Evolutionary conservation across 768 basidiomycete species (phyloP), one percentile per base, ranked within the genome.

Genomic region (Botryobasidium botryosum): DNA sequence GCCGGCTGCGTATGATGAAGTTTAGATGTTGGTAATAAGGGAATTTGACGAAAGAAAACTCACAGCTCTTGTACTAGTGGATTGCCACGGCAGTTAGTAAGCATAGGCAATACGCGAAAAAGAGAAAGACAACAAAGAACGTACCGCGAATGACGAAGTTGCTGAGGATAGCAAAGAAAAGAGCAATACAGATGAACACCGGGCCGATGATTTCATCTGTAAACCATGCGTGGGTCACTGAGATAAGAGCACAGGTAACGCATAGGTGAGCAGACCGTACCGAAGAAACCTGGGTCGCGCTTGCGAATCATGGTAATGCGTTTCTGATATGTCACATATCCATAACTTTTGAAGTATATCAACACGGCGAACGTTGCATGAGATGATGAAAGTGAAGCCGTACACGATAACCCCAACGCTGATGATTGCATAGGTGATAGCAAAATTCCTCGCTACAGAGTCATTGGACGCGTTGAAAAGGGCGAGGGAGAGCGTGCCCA

Each of bases 241-340:
- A 2, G 20, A 28, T 3, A 18, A 39, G 13, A 39, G 13, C 20
- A 39, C 37, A 24, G 4, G 37, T 6, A 29, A 23, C 6, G 33
- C 28, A 24, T 18, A 32, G 23, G 27, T 39, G 18, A 37, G 38
- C 25, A 24, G 20, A 23, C 61, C 68, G 35, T 45, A 94, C 90
- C 90, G 52, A 94, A 94, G 55, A 82, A 76, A 0, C 85, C 82
- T 23, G 87, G 79, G 61, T 88, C 83, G 38, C 91, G 69, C 50
- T 78, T 74, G 10, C 82, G 79, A 50, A 99, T 97, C 76, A 88
- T 79, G 38, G 79, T 79, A 44, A 96, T 75, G 36, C 94, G 74
- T 48, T 77, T 71, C 58, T 96, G 85, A 57, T 92, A 96, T 35
- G 96, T 61, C 1, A 60, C 62, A 60, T 83, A 94, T 0, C 83